These are phyloP conservation scores for Salix udensis DNA, from an alignment of 345 rosid species.

Conservation along the genomic window DNA sequence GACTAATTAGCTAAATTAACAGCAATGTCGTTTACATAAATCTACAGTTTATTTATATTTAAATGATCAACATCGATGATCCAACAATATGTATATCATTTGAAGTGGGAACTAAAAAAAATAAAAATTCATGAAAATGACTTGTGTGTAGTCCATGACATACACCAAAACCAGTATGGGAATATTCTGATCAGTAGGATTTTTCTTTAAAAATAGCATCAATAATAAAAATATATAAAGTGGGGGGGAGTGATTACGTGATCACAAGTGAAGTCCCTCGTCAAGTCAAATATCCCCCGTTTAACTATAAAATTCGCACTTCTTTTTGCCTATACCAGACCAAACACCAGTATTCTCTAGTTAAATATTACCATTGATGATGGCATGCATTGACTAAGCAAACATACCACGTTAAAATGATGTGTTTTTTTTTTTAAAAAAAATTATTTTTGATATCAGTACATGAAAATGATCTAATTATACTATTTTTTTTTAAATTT, in stretches of 20 bases:
- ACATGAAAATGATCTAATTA: no score
- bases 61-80: no score
- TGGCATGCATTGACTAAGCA: neutral
- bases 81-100: neutral
- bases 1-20: no score
- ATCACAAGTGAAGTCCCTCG: neutral
- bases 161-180: neutral
- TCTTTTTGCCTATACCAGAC: no score
- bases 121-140: neutral
- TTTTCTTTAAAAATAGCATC: neutral
- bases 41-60: no score
- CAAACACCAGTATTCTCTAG: neutral
- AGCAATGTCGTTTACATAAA: no score
- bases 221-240: neutral
- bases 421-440: no score
- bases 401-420: neutral
- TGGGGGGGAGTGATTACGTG: neutral
- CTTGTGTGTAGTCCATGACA: neutral
- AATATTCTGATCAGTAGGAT: neutral
- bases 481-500: no score
- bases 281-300: neutral
- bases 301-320: neutral
- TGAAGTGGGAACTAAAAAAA: neutral
- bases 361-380: neutral
- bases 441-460: no score